Evolutionary conservation across 78 protist species (phyloP), one percentile per base, ranked within the genome.

Genomic region (Isochrysis galbana): DNA sequence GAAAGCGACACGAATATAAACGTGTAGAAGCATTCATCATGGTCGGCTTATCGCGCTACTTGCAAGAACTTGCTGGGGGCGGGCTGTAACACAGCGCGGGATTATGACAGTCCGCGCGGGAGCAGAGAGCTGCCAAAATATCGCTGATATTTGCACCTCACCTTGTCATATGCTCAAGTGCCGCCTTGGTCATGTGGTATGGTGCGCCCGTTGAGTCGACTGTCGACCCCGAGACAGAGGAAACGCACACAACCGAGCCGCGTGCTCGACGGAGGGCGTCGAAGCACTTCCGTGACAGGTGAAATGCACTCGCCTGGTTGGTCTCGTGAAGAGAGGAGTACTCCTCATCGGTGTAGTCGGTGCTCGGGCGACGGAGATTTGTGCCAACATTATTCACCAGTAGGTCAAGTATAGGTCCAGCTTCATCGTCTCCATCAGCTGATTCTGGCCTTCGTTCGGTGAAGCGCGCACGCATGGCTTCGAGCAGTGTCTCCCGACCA

Each of bases 331-430:
- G n/a, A 26, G 2, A 0, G 4, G 3, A 19, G 47, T 69, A 90
- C 82, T 90, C 92, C 10, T 21, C 55, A 22, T 32, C 83, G 22
- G 84, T 69, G 51, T 69, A 90, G 25, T 54, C 78, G n/a, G 83
- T 46, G 83, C 14, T 1, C 14, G 14, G 3, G 22, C 25, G 7
- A 10, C 92, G 46, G 0, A 90, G 25, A 34, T 90, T 90, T 21
- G 92, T 90, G 44, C 92, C 92, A 21, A 90, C 92, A n/a, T 90
- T 90, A 46, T 90, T 90, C n/a, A 90, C 92, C 29, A 90, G 92
- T 29, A 90, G 22, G 77, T 90, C 92, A 42, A 90, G 84, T 19
- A 23, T 44, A 1, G 5, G 32, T n/a, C n/a, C 38, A 2, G 46
- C 87, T 80, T n/a, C n/a, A 44, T 80, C n/a, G n/a, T n/a, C n/a